These are phyloP conservation scores for Dactylellina leptospora DNA, from an alignment of 2,329 filamentous ascomycete species.

Conservation along the genomic window DNA sequence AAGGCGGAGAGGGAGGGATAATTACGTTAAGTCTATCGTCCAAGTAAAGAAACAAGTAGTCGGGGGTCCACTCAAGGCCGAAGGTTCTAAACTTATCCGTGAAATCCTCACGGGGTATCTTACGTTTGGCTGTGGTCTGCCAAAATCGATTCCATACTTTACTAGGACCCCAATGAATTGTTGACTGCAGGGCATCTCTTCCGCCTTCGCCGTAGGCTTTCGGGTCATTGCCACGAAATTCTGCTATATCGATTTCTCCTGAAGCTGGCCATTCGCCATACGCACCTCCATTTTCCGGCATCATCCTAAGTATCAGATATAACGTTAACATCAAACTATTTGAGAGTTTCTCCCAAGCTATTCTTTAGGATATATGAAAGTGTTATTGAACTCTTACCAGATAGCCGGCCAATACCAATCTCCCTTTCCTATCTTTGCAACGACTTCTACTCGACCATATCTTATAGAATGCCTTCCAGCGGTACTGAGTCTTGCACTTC, in stretches of 20 bases:
- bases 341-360: no score
- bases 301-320: conserved; percentile 60
- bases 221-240: conserved; percentile 64
- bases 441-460: conserved; percentile 67
- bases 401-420: conserved; percentile 68
- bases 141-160: conserved; percentile 58
- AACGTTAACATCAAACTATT: no score
- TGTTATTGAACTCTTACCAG: conserved; percentile 55
- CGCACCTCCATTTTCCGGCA: conserved; percentile 62
- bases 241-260: conserved; percentile 67
- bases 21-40: conserved; percentile 61
- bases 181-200: conserved; percentile 62
- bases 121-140: conserved; percentile 59
- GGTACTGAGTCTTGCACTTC: conserved; percentile 65
- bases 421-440: conserved; percentile 65
- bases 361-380: not conserved
- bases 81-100: conserved; percentile 64
- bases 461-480: conserved; percentile 63
- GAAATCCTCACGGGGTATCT: conserved; percentile 60
- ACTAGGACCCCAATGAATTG: conserved; percentile 64
- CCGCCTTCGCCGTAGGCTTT: conserved; percentile 60
- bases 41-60: conserved; percentile 67
- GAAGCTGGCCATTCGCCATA: conserved; percentile 66
- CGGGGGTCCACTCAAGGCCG: conserved; percentile 66
- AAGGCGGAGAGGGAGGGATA: conserved; percentile 55